phyloP scores from a whole-genome alignment of 148 eudicot genomes.

The Cornus controversa region DNA sequence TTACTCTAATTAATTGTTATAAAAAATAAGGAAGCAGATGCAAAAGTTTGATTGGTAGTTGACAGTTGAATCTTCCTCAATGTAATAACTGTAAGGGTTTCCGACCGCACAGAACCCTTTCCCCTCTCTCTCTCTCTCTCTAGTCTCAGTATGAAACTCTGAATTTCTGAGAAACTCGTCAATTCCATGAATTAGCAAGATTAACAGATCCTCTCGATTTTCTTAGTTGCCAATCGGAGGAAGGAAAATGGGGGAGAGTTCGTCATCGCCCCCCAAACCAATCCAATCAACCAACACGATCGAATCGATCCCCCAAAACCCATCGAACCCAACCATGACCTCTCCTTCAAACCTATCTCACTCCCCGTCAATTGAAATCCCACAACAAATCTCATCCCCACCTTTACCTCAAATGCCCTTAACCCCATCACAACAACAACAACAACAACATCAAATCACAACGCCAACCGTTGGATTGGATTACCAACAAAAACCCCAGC shows the following conservation, averaged over 20 bases:
- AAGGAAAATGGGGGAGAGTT: slow-evolving; percentile 42
- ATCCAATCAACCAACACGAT: slow-evolving; percentile 44
- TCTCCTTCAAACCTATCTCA: slow-evolving; percentile 50
- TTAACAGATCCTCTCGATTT: background rate
- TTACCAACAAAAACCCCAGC: slow-evolving; percentile 23
- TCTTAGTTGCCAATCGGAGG: background rate
- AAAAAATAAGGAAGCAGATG: background rate
- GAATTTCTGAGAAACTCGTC: background rate
- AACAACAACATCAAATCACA: slow-evolving; percentile 20
- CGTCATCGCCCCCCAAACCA: slow-evolving; percentile 43
- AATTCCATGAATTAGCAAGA: background rate
- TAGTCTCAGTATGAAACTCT: background rate
- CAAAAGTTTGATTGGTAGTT: background rate
- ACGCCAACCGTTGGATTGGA: slow-evolving; percentile 16
- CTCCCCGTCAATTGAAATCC: slow-evolving; percentile 50
- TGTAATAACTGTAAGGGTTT: no score
- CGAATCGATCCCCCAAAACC: slow-evolving; percentile 32
- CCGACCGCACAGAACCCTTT: background rate
- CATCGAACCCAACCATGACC: slow-evolving; percentile 20
- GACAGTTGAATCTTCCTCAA: no score
- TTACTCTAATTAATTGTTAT: background rate
- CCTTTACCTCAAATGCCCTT: slow-evolving; percentile 34
- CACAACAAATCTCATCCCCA: slow-evolving; percentile 47
- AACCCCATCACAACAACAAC: slow-evolving; percentile 39
- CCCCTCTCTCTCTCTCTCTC: background rate